These are phyloP conservation scores for Bipolaris bicolor DNA, from an alignment of 2,329 filamentous ascomycete species.

Conservation along the genomic window DNA sequence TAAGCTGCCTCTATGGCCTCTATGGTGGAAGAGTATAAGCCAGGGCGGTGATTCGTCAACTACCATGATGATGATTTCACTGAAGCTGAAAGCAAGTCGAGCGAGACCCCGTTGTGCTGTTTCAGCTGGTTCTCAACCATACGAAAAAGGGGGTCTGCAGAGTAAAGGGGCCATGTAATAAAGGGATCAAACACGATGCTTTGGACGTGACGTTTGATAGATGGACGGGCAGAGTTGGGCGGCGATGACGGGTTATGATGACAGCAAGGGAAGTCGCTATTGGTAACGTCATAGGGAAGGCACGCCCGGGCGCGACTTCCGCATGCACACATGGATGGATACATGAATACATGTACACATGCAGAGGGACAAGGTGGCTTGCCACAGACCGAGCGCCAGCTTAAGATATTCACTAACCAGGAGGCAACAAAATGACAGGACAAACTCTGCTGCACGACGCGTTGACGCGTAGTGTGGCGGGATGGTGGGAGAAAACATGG, in stretches of 20 bases:
- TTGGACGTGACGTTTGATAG: background rate
- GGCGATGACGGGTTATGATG: background rate
- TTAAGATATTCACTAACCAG: too few relatives aligned
- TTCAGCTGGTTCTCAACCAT: background rate
- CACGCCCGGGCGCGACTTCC: conserved; percentile 2
- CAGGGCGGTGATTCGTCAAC: background rate
- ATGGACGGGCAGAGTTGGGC: background rate
- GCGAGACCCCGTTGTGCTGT: background rate
- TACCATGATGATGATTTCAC: background rate
- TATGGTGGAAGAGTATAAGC: background rate
- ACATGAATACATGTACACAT: too few relatives aligned
- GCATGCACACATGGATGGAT: background rate
- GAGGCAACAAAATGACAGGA: background rate
- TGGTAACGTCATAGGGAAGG: background rate
- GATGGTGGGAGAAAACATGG: conserved; percentile 7
- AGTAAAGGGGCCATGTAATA: background rate
- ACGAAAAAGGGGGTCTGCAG: background rate
- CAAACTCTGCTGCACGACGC: conserved; percentile 8
- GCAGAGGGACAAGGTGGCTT: too few relatives aligned
- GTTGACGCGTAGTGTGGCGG: conserved; percentile 15
- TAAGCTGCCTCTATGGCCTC: background rate
- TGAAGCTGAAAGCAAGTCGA: background rate
- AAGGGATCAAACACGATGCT: conserved; percentile 3
- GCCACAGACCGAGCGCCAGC: too few relatives aligned
- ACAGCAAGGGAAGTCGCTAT: background rate